Percentiles rank a stretch among this genome's conserved stretches.
Conservation (phyloP, 352 stramenopile genomes). For the Pythium rishiriense region DNA sequence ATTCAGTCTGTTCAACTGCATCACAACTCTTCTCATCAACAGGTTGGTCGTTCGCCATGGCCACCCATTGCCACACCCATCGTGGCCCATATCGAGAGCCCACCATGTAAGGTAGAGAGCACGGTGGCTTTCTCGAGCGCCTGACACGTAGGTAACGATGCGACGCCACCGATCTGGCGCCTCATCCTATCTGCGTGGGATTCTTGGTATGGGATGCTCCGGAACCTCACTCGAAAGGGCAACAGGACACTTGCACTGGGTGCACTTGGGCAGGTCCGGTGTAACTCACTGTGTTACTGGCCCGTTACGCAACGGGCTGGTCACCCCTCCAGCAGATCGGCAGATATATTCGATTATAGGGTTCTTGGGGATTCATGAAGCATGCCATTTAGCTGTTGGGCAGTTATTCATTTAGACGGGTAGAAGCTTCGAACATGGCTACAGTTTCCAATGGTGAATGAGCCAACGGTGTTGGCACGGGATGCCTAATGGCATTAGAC, state of each 20-base stretch:
- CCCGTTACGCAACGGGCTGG: constrained; percentile 3
- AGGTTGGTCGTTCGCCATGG: no score
- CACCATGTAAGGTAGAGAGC: no score
- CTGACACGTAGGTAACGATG: neutral
- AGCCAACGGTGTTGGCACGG: neutral
- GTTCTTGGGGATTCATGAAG: neutral
- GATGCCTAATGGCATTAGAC: neutral
- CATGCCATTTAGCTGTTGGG: neutral
- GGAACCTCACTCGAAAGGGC: no score
- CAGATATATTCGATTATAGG: neutral
- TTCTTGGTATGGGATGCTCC: no score
- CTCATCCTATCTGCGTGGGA: neutral
- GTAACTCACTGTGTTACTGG: constrained; percentile 3
- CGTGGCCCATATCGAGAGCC: no score
- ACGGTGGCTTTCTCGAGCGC: neutral
- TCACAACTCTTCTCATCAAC: no score
- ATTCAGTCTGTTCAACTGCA: no score
- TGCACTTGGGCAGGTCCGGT: neutral
- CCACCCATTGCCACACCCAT: no score
- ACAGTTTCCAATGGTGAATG: neutral
- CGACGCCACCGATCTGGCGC: no score
- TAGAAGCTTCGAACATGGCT: neutral
- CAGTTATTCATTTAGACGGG: neutral
- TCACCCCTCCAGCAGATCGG: neutral
- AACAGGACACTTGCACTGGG: neutral